These are phyloP conservation scores for Leonotis leonurus DNA, from an alignment of 257 asterid genomes.

Conservation along the genomic window DNA sequence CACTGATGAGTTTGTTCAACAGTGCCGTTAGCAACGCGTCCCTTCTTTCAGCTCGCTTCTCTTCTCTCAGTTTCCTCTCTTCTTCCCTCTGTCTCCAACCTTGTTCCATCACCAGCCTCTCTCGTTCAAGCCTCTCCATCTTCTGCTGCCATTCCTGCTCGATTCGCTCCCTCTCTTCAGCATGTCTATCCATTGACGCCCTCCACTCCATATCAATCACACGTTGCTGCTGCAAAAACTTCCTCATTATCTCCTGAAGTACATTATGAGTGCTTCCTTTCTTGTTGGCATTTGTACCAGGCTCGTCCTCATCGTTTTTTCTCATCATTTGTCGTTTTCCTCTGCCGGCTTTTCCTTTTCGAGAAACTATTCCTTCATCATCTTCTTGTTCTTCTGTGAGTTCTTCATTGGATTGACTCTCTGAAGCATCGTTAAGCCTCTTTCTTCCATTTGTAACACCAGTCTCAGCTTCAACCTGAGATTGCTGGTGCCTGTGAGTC, in stretches of 20 bases:
- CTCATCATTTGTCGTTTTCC: neutral
- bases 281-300: neutral
- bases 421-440: conserved; percentile 19
- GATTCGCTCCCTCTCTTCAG: conserved; percentile 40
- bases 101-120: conserved; percentile 47
- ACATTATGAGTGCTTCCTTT: conserved; percentile 8
- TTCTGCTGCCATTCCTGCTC: conserved; percentile 58
- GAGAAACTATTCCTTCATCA: conserved; percentile 22
- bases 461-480: neutral
- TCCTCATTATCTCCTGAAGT: conserved; percentile 34
- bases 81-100: conserved; percentile 64
- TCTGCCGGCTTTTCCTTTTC: conserved; percentile 2
- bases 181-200: conserved; percentile 47
- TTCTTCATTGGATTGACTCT: conserved; percentile 30
- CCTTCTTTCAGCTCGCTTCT: conserved; percentile 64
- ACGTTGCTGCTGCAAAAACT: conserved; percentile 52
- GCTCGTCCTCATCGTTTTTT: neutral
- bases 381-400: conserved; percentile 17
- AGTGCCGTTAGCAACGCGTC: conserved; percentile 55
- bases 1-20: conserved; percentile 45
- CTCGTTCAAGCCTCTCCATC: conserved; percentile 63
- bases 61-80: conserved; percentile 49
- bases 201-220: conserved; percentile 56
- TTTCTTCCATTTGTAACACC: conserved; percentile 21
- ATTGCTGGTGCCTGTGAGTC: conserved; percentile 27